Evolutionary conservation across 192 early-diverging fungal species (phyloP).

Genomic region (Backusella morwellensis): DNA sequence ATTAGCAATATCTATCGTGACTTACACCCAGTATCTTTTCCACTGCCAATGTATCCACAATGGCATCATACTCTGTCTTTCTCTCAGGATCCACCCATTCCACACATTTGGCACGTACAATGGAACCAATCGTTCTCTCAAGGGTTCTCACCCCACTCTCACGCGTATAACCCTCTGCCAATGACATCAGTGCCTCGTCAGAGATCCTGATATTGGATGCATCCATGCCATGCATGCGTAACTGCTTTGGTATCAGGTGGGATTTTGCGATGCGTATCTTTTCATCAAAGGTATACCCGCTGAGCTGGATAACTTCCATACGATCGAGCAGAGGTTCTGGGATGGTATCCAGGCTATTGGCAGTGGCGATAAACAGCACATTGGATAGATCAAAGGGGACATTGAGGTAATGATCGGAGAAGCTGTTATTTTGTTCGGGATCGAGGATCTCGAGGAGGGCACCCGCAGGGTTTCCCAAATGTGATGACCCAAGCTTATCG

Average conservation of each 20-base stretch:
- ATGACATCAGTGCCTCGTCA: constrained; percentile 52
- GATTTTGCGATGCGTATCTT: constrained; percentile 76
- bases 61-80: constrained; percentile 36
- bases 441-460: constrained; percentile 84
- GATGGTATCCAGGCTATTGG: constrained; percentile 76
- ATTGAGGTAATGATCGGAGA: constrained; percentile 81
- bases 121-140: constrained; percentile 68
- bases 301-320: constrained; percentile 77
- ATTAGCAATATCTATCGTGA: background rate
- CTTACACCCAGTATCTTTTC: constrained; percentile 65
- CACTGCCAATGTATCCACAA: constrained; percentile 47
- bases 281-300: constrained; percentile 83
- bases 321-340: constrained; percentile 77
- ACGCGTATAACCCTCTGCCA: constrained; percentile 74
- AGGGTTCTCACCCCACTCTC: constrained; percentile 80
- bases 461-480: constrained; percentile 73
- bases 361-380: constrained; percentile 84
- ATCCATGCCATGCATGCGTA: constrained; percentile 60
- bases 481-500: constrained; percentile 71
- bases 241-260: constrained; percentile 77
- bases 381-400: constrained; percentile 59
- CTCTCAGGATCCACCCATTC: constrained; percentile 39
- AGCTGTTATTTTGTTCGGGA: constrained; percentile 82
- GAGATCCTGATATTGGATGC: constrained; percentile 43
- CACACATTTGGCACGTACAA: constrained; percentile 69